Base-by-base conservation (phyloP, 2,329 filamentous ascomycete genomes). In the Raffaelea deltoideospora region DNA sequence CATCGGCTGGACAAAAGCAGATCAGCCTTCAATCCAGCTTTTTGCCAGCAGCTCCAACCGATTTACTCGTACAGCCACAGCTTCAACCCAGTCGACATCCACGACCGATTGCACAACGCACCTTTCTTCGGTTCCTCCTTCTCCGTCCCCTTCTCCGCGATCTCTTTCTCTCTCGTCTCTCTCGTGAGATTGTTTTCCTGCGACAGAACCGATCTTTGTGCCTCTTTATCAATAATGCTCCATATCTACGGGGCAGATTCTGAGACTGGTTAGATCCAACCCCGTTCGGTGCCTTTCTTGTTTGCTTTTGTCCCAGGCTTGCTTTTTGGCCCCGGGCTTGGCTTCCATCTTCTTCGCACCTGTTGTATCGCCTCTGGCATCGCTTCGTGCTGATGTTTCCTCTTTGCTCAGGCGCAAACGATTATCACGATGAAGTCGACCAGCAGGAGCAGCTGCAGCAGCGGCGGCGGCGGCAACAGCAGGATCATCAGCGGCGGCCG, bases 151-250 rank as follows among this genome's bases (percentile, higher is more conserved):
- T 31, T 20, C 30, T 31, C 8, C 27, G 7, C 27, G 7, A n/a
- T 15, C n/a, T n/a, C 6, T 29, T 29, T 15, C 14, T 15, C n/a
- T n/a, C 27, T n/a, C n/a, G n/a, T n/a, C n/a, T n/a, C n/a, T n/a
- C n/a, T n/a, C n/a, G n/a, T n/a, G n/a, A n/a, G n/a, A n/a, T n/a
- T n/a, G n/a, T n/a, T n/a, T n/a, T n/a, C n/a, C n/a, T n/a, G n/a
- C n/a, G n/a, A n/a, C n/a, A n/a, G n/a, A n/a, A n/a, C n/a, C n/a
- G n/a, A n/a, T n/a, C n/a, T n/a, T n/a, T n/a, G n/a, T n/a, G n/a
- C n/a, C n/a, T n/a, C 34, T 37, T 31, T 40, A 47, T 49, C 53
- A 61, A 63, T 51, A 57, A 65, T 65, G 61, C 58, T 57, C 52
- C 55, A 56, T 48, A 57, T 54, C 51, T 50, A 61, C 58, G 57